Conservation (phyloP, 2,329 filamentous ascomycete species). For the Ophiostoma pallidulum region DNA sequence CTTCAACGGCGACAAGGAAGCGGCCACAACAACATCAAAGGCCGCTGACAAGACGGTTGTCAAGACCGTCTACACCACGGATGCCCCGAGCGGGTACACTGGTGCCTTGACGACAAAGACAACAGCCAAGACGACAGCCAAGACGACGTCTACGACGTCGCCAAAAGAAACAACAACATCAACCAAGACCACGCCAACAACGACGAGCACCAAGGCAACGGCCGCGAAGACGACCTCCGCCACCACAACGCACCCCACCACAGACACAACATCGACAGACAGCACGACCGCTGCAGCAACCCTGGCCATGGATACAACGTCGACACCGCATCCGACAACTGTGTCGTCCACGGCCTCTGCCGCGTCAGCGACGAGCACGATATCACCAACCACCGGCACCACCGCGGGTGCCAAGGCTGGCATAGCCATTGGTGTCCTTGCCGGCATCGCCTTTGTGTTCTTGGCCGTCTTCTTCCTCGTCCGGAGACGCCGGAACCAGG, state of each 20-base stretch:
- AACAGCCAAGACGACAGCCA: background rate
- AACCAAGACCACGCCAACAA: background rate
- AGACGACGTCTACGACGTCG: background rate
- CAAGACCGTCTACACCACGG: background rate
- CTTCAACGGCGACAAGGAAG: conserved; percentile 6
- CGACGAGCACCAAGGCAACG: background rate
- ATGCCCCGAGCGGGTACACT: too few species aligned
- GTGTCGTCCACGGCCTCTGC: background rate
- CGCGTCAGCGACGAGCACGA: background rate
- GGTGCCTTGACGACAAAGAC: background rate
- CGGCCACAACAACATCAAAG: background rate
- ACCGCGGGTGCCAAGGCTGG: conserved; percentile 58
- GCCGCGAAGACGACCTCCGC: background rate
- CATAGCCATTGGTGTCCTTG: conserved; percentile 71
- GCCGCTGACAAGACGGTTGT: background rate
- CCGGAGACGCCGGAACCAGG: conserved; percentile 59
- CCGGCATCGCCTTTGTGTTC: conserved; percentile 56
- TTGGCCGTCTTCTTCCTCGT: conserved; percentile 64
- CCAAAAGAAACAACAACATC: background rate
- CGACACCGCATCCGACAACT: background rate
- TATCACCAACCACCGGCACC: conserved; percentile 1
- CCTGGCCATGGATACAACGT: conserved; percentile 11
- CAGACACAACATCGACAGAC: too few species aligned
- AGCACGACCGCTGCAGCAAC: background rate
- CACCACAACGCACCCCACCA: too few species aligned